Evolutionary conservation across 1,139 yeast species (phyloP).

Genomic region (Geotrichum fermentans): DNA sequence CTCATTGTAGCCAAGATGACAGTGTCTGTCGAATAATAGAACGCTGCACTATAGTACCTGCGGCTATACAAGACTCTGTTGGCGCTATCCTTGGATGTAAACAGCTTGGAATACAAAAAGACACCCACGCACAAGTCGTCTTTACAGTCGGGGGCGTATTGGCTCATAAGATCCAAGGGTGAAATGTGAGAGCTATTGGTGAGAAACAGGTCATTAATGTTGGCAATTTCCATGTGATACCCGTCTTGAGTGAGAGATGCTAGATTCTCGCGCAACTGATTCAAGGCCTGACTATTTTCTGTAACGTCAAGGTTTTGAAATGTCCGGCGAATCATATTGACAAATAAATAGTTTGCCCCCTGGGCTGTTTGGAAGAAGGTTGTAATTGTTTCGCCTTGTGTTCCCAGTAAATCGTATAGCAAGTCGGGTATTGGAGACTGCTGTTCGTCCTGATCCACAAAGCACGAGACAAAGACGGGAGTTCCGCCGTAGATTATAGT

Average conservation of each 20-base stretch:
- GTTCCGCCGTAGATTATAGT: not conserved
- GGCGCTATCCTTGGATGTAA: too few species aligned
- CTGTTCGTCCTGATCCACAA: not conserved
- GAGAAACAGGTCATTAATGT: not conserved
- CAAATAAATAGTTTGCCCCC: not conserved
- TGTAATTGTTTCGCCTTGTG: not conserved
- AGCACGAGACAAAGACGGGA: not conserved
- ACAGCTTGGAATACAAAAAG: too few species aligned
- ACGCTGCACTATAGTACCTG: not conserved
- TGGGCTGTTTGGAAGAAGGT: not conserved
- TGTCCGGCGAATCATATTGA: not conserved
- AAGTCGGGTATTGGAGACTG: too few species aligned
- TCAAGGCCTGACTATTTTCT: not conserved
- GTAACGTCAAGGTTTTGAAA: not conserved
- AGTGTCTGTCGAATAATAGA: not conserved
- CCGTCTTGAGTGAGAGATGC: not conserved
- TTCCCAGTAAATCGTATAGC: not conserved
- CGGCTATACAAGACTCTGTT: conserved; percentile 2
- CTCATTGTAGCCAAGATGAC: not conserved
- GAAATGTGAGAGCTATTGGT: too few species aligned
- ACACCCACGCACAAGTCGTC: too few species aligned
- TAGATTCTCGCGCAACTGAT: not conserved
- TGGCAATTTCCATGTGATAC: not conserved
- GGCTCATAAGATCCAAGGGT: not conserved
- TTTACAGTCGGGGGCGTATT: too few species aligned